Evolutionary conservation across 176 grass and related monocot genomes (phyloP), one percentile per base, ranked within the genome.

Genomic region (Luzula sylvatica): DNA sequence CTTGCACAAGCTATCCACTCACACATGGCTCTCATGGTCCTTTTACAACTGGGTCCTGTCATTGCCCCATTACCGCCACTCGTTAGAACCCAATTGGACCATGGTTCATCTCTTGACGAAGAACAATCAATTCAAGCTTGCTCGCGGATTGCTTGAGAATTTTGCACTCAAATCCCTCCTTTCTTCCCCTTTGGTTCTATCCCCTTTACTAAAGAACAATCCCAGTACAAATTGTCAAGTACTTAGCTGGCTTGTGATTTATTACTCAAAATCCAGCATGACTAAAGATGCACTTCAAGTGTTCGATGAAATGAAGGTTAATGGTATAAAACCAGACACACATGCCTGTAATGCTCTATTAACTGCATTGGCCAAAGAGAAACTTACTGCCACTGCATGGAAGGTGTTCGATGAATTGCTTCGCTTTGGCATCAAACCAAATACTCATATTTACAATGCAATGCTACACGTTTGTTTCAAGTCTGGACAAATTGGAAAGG

Each of bases 401-500:
- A 87, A 74, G 69, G 72, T 84, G 65, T 87, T 87, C 38, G 56
- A 81, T 52, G 55, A 77, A 38, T 83, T 94, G 61, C 15, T 48
- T 3, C 38, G 15, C 3, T 30, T 63, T 15, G 68, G 75, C 11
- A 46, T 80, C 20, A 35, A 35, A 35, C 23, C 68, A 54, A 95
- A 72, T 73, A 65, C 77, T 12, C 76, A 85, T 52, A 82, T 95
- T 8, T 88, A 69, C 48, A 95, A 88, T 69, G 73, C 85, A 35
- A 84, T 95, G 80, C 71, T 88, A 23, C 79, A 88, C 75, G 83
- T 88, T 7, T 88, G 80, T 60, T 49, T 81, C 30, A 95, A 75
- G 73, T 73, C 89, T 2, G 79, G 83, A 19, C 67, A 87, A 53
- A 19, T 61, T 6, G 24, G 9, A 60, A 59, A 46, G 8, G 80